Evolutionary conservation across 2,329 filamentous ascomycete species (phyloP).

Genomic region (Myriangium duriaei): DNA sequence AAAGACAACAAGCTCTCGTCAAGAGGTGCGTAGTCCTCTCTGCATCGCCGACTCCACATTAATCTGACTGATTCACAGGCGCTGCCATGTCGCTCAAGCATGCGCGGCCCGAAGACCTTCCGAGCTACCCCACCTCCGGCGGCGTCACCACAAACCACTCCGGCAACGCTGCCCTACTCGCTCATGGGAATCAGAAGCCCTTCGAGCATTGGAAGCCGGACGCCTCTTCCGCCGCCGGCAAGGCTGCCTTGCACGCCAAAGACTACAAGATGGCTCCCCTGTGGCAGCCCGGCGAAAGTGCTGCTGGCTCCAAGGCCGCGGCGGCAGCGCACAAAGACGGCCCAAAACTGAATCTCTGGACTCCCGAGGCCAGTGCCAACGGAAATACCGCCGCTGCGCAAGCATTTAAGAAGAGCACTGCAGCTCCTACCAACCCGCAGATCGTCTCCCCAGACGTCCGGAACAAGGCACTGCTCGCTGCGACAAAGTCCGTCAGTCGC

Average conservation of each 20-base stretch:
- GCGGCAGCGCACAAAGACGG: conserved; percentile 48
- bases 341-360: conserved; percentile 40
- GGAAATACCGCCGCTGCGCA: conserved; percentile 59
- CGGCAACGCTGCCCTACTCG: conserved; percentile 60
- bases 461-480: conserved; percentile 59
- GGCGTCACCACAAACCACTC: conserved; percentile 49
- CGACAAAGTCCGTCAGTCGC: conserved; percentile 62
- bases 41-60: conserved; percentile 1
- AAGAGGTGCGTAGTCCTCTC: conserved; percentile 30
- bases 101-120: conserved; percentile 59
- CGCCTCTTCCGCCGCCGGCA: conserved; percentile 46
- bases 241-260: conserved; percentile 46
- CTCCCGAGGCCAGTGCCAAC: conserved; percentile 34
- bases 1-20: conserved; percentile 45
- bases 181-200: conserved; percentile 56
- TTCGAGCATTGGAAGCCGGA: conserved; percentile 56
- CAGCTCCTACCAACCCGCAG: conserved; percentile 34
- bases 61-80: conserved; percentile 29
- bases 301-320: conserved; percentile 62
- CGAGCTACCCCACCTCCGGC: conserved; percentile 59
- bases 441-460: conserved; percentile 39
- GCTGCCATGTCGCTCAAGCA: conserved; percentile 55
- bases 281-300: conserved; percentile 52
- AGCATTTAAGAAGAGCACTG: conserved; percentile 45
- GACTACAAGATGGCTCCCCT: conserved; percentile 48